Evolutionary conservation across 495 filamentous ascomycete genomes (phyloP).

Genomic region (Cercophora samala): DNA sequence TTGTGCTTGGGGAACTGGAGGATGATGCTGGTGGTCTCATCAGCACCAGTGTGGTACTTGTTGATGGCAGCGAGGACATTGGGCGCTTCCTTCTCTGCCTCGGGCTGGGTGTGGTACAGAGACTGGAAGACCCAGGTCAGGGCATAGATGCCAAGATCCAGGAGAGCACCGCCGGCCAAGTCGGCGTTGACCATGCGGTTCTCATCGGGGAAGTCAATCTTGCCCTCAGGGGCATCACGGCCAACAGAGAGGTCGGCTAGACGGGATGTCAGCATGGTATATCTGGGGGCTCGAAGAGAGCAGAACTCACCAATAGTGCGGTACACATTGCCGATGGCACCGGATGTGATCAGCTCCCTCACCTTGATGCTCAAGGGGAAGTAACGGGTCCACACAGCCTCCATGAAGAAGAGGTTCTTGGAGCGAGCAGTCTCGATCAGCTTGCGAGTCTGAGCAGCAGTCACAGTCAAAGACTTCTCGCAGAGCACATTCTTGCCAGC

Average conservation of each 20-base stretch:
- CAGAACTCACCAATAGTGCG: conserved; percentile 58
- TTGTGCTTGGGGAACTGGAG: conserved; percentile 67
- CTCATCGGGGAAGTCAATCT: conserved; percentile 46
- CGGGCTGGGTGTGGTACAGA: conserved; percentile 74
- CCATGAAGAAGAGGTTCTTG: conserved; percentile 92
- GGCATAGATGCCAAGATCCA: conserved; percentile 89
- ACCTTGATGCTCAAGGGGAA: conserved; percentile 80
- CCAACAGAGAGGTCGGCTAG: conserved; percentile 59
- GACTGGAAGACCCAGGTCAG: conserved; percentile 93
- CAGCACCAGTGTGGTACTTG: conserved; percentile 75
- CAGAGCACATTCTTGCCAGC: conserved; percentile 88
- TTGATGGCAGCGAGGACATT: conserved; percentile 59
- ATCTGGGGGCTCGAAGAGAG: not conserved
- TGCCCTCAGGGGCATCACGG: conserved; percentile 37
- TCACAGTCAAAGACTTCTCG: conserved; percentile 92
- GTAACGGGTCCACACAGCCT: conserved; percentile 93
- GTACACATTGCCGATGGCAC: conserved; percentile 72
- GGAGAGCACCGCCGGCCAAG: conserved; percentile 77
- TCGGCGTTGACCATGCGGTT: conserved; percentile 86
- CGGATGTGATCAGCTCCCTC: conserved; percentile 62
- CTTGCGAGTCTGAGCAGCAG: conserved; percentile 72
- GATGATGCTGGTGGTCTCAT: conserved; percentile 78
- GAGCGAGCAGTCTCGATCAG: conserved; percentile 68
- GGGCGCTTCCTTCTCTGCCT: conserved; percentile 49
- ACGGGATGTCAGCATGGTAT: conserved; percentile 3